A percentile compares a stretch with the other conserved stretches of the same genome.
phyloP scores from a whole-genome alignment of 306 rosid genomes.

The Cucurbita maxima region DNA sequence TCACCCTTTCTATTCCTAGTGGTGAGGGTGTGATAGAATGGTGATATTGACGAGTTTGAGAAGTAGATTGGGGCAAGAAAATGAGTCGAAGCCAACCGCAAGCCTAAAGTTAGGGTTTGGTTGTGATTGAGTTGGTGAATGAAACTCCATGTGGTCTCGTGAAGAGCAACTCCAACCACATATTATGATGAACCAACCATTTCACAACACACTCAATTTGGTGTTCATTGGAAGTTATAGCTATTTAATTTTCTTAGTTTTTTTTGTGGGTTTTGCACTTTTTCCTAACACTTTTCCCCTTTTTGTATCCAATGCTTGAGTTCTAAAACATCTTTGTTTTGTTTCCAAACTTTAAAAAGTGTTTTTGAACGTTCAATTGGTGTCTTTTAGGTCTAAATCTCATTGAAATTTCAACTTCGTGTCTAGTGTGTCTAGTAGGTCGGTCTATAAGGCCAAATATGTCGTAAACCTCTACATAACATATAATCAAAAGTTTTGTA shows the following conservation, averaged over 20 bases:
- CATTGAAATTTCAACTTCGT: too few species aligned
- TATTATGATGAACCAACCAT: neutral
- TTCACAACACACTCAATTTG: neutral
- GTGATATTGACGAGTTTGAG: neutral
- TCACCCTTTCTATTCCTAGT: neutral
- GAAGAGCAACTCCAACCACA: constrained; percentile 4
- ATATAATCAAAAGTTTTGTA: too few species aligned
- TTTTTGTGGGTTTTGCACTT: neutral
- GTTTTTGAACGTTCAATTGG: too few species aligned
- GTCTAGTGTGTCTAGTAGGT: neutral
- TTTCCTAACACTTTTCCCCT: neutral
- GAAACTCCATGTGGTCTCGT: neutral
- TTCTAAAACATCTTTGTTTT: neutral
- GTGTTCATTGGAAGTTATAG: neutral
- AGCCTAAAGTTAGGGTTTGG: constrained; percentile 4
- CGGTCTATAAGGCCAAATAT: too few species aligned
- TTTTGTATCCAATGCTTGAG: neutral
- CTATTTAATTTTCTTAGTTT: neutral
- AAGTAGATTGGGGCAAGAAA: constrained; percentile 2
- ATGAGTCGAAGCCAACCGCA: neutral
- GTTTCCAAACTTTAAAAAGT: too few species aligned
- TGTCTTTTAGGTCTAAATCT: too few species aligned
- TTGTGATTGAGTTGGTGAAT: neutral
- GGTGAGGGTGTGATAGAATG: neutral
- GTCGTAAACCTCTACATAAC: too few species aligned